Evolutionary conservation across 345 rosid species (phyloP).

Genomic region (Arabidopsis arenosa): DNA sequence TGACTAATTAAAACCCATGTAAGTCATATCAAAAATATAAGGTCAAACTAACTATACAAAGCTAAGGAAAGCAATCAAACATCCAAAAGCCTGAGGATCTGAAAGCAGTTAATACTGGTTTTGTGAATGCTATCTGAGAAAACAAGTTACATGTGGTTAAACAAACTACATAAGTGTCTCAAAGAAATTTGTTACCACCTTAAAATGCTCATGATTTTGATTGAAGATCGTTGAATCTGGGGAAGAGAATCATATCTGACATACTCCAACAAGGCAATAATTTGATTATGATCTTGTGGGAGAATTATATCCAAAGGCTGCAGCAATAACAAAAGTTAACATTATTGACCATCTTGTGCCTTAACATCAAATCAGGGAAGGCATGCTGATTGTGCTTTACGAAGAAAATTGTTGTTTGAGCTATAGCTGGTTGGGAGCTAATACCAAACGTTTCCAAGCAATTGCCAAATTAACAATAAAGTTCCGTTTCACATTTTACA

Average conservation of each 20-base stretch:
- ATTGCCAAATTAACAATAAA: slow-evolving; percentile 21
- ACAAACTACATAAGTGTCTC: slow-evolving; percentile 24
- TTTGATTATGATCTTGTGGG: slow-evolving; percentile 90
- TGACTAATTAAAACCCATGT: slow-evolving; percentile 16
- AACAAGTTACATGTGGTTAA: slow-evolving; percentile 12
- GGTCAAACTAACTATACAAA: slow-evolving; percentile 11
- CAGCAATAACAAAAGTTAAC: slow-evolving; percentile 42
- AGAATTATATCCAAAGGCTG: slow-evolving; percentile 96
- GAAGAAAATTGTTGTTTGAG: background rate
- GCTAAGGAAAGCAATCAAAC: slow-evolving; percentile 15
- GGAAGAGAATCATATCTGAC: slow-evolving; percentile 87
- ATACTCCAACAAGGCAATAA: slow-evolving; percentile 81
- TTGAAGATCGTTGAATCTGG: slow-evolving; percentile 78
- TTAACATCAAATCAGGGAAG: background rate
- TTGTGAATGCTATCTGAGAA: slow-evolving; percentile 10
- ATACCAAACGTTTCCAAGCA: background rate
- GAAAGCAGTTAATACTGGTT: slow-evolving; percentile 18
- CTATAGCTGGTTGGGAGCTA: background rate
- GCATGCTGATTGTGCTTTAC: slow-evolving; percentile 15
- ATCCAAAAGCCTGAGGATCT: slow-evolving; percentile 14
- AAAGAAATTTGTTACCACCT: slow-evolving; percentile 53
- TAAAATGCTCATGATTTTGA: slow-evolving; percentile 85
- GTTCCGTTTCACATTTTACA: slow-evolving; percentile 29
- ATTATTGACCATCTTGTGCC: slow-evolving; percentile 20
- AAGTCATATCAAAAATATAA: slow-evolving; percentile 11